Evolutionary conservation across 2,329 filamentous ascomycete species (phyloP).

Genomic region (Botrytis cinerea): DNA sequence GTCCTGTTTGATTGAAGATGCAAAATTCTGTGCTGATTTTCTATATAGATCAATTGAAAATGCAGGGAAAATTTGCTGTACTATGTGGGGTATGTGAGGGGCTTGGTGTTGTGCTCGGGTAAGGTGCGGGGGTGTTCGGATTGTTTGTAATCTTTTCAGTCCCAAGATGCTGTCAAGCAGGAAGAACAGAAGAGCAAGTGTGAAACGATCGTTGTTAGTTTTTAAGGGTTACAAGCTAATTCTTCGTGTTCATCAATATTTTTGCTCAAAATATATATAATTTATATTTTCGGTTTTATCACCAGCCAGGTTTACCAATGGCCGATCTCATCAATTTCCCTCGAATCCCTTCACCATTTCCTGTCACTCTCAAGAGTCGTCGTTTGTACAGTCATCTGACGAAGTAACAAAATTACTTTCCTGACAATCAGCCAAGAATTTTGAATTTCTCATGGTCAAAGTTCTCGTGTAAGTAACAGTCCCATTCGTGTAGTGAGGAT

Average conservation of each 20-base stretch:
- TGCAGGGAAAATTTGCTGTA: not conserved
- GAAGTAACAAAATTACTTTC: not conserved
- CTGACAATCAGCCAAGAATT: not conserved
- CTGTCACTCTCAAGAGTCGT: not conserved
- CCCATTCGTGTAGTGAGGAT: not conserved
- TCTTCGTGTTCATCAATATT: not conserved
- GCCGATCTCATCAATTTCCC: not conserved
- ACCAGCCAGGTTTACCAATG: not conserved
- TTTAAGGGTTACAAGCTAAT: not conserved
- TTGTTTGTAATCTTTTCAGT: not conserved
- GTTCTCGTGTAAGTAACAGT: not conserved
- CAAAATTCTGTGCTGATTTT: fast-evolving
- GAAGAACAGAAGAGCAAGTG: not conserved
- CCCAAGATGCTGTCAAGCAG: not conserved
- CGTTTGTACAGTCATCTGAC: not conserved
- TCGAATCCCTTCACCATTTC: too few species aligned
- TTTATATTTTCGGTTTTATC: not conserved
- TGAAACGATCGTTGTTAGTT: not conserved
- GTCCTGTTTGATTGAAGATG: not conserved
- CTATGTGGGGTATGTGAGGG: slow-evolving; percentile 4
- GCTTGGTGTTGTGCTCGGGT: not conserved
- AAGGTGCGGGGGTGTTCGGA: not conserved
- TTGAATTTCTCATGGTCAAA: not conserved
- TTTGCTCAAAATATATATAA: not conserved
- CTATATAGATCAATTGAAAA: fast-evolving